Percentiles rank a stretch among this genome's conserved stretches.
phyloP scores from a whole-genome alignment of 352 stramenopile genomes.

The Stramenopiles sp. region DNA sequence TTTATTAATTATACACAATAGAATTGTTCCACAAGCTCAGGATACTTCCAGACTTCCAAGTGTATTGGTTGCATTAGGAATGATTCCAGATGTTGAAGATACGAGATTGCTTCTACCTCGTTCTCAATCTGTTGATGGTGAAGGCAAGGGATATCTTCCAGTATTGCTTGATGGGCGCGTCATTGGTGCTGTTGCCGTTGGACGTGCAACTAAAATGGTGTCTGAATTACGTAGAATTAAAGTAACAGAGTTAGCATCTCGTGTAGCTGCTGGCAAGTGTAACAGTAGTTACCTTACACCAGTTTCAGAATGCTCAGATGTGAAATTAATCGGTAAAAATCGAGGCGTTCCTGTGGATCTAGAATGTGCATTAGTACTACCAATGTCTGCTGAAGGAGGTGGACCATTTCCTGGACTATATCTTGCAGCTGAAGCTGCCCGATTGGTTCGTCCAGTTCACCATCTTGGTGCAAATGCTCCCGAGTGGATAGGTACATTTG shows the following conservation, averaged over 20 bases:
- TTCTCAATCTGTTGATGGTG: too few relatives aligned
- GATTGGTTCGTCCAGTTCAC: constrained; percentile 60
- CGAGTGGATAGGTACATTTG: constrained; percentile 89
- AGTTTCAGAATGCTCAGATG: constrained; percentile 4
- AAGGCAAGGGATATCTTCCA: not conserved
- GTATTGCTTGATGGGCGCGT: not conserved
- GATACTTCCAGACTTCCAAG: not conserved
- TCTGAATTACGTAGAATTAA: not conserved
- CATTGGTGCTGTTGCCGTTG: not conserved
- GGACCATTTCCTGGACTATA: constrained; percentile 85
- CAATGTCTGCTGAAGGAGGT: constrained; percentile 17
- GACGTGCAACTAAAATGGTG: not conserved
- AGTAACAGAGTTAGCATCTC: not conserved
- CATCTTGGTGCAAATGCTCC: constrained; percentile 48
- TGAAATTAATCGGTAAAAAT: not conserved
- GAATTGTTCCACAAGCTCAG: not conserved
- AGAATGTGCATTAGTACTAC: not conserved
- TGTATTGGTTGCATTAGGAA: not conserved
- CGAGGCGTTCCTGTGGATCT: not conserved
- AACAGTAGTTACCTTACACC: not conserved
- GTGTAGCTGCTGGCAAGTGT: not conserved
- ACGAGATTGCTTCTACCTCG: constrained; percentile 32
- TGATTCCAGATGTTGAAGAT: not conserved
- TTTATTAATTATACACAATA: too few relatives aligned
- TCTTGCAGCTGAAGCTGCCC: constrained; percentile 69